Conservation (phyloP, 257 asterid species). For the Thymus quinquecostatus region DNA sequence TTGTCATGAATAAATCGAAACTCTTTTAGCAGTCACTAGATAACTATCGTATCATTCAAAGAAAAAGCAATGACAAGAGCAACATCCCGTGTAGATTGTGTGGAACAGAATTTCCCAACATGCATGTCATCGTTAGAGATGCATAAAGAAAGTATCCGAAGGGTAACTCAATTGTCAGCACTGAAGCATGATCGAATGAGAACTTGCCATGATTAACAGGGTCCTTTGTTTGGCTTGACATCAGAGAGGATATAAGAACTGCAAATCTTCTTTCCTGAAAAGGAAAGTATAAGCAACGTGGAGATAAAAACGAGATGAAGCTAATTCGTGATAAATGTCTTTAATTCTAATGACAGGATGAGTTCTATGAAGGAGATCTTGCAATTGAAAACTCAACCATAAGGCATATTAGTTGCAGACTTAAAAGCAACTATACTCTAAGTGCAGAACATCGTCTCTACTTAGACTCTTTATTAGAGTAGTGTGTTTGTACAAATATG, state of each 20-base stretch:
- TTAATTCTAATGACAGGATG: background rate
- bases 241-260: constrained; percentile 78
- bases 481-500: no score
- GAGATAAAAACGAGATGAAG: background rate
- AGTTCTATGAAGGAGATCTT: background rate
- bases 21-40: background rate
- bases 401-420: no score
- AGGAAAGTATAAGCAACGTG: constrained; percentile 4
- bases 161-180: background rate
- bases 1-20: background rate
- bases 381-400: background rate
- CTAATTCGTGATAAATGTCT: background rate
- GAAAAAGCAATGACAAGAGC: background rate
- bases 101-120: background rate
- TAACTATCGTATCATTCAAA: background rate
- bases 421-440: no score
- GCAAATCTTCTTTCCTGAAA: constrained; percentile 94
- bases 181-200: constrained; percentile 17
- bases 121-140: background rate
- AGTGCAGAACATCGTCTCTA: background rate
- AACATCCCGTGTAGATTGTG: background rate
- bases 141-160: background rate
- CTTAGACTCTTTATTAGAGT: no score
- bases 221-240: constrained; percentile 98
- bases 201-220: constrained; percentile 88